A percentile compares a stretch with the other conserved stretches of the same genome.
These are phyloP conservation scores for Candida andamanensis DNA, from an alignment of 805 yeast species.

Conservation along the genomic window DNA sequence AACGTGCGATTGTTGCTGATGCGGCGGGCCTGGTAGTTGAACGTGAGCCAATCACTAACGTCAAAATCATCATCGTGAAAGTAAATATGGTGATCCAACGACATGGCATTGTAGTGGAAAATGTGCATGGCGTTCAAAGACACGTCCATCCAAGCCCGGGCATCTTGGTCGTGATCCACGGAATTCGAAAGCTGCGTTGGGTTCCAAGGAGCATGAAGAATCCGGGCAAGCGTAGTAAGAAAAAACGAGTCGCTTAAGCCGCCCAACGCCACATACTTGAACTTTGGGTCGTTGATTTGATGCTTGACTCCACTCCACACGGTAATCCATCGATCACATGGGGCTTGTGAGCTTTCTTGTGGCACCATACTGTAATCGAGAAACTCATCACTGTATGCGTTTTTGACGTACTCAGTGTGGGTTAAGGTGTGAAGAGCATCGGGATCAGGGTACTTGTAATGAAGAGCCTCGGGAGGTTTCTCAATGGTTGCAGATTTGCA, in stretches of 20 bases:
- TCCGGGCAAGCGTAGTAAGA: constrained; percentile 37
- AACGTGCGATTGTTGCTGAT: constrained; percentile 31
- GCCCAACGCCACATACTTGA: constrained; percentile 33
- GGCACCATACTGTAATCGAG: constrained; percentile 27
- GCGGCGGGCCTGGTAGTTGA: constrained; percentile 31
- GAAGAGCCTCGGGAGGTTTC: constrained; percentile 15
- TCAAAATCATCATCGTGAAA: constrained; percentile 32
- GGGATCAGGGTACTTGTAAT: constrained; percentile 23
- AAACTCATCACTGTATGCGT: constrained; percentile 35
- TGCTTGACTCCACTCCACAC: constrained; percentile 30
- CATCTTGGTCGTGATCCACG: constrained; percentile 29
- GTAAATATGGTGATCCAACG: constrained; percentile 40
- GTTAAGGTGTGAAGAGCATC: constrained; percentile 18
- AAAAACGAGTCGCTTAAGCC: constrained; percentile 35
- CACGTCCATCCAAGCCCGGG: constrained; percentile 21
- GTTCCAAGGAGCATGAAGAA: constrained; percentile 39
- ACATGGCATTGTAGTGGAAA: constrained; percentile 42
- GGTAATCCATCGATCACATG: constrained; percentile 38
- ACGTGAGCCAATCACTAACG: constrained; percentile 32
- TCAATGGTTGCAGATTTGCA: constrained; percentile 8
- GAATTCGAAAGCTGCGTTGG: constrained; percentile 31
- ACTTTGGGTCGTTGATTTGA: constrained; percentile 13
- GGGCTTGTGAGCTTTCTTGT: constrained; percentile 24
- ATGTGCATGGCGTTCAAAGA: constrained; percentile 32
- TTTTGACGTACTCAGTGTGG: constrained; percentile 35